A percentile compares a stretch with the other conserved stretches of the same genome.
Conservation (phyloP, 73 alveolate genomes). For the Uronychia setigera region DNA sequence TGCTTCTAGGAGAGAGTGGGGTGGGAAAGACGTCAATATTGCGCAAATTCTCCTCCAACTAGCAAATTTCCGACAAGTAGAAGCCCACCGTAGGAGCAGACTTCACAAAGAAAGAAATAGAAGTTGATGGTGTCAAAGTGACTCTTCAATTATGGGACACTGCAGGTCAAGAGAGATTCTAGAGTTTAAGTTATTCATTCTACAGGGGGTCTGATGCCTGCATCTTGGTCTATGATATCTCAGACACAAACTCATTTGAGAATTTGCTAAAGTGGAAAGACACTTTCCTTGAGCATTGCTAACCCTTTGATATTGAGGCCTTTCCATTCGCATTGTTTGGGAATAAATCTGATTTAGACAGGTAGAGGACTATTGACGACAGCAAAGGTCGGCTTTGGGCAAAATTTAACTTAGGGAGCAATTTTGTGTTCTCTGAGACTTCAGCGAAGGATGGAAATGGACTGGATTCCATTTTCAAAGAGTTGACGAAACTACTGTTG, state of each 20-base stretch:
- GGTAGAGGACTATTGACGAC: constrained; percentile 15
- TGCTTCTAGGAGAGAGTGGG: constrained; percentile 96
- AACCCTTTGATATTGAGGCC: constrained; percentile 36
- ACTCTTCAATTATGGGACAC: constrained; percentile 73
- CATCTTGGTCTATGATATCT: constrained; percentile 61
- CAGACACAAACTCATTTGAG: constrained; percentile 36
- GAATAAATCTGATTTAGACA: constrained; percentile 40
- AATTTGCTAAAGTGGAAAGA: constrained; percentile 45
- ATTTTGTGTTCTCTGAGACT: too few relatives aligned
- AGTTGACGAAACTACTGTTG: too few relatives aligned
- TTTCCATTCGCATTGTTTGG: constrained; percentile 53
- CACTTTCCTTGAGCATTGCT: constrained; percentile 31
- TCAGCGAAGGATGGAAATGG: not conserved
- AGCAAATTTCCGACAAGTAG: not conserved
- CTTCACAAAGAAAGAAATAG: constrained; percentile 8
- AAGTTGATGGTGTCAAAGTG: constrained; percentile 18
- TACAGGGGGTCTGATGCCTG: constrained; percentile 74
- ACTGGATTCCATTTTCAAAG: too few relatives aligned
- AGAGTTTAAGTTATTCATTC: constrained; percentile 54
- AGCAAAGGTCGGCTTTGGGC: constrained; percentile 39
- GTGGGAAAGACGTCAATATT: not conserved
- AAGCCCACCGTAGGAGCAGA: constrained; percentile 65
- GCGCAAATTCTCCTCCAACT: not conserved
- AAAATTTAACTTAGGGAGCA: too few relatives aligned
- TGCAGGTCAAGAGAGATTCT: constrained; percentile 73